Conservation (phyloP, 73 alveolate species). For the Loxodes magnus region DNA sequence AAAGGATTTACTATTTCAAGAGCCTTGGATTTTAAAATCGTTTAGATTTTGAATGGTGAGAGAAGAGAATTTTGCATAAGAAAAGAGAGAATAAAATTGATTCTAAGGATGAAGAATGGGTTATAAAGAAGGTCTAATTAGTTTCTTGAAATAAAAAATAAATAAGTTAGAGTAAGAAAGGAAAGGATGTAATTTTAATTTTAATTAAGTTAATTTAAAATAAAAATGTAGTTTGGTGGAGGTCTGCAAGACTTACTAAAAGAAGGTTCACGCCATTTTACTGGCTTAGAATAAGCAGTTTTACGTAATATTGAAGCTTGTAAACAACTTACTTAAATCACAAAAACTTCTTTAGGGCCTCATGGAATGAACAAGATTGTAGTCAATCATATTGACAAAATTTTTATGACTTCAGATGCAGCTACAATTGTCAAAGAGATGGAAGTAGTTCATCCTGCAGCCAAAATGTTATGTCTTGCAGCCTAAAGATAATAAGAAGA, state of each 20-base stretch:
- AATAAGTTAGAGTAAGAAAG: no score
- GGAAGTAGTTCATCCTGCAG: conserved; percentile 99
- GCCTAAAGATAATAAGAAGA: conserved; percentile 89
- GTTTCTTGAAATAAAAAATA: no score
- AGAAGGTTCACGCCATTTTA: conserved; percentile 80
- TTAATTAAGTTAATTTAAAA: no score
- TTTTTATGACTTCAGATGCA: conserved; percentile 93
- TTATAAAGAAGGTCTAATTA: no score
- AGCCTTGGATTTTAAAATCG: no score
- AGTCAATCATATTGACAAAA: conserved; percentile 85
- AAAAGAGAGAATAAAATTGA: no score
- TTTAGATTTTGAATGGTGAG: no score
- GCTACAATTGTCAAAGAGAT: conserved; percentile 76
- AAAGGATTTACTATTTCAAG: no score
- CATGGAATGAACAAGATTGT: conserved; percentile 93
- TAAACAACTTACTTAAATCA: conserved; percentile 87
- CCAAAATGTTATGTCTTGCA: conserved; percentile 87
- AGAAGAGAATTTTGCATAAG: no score
- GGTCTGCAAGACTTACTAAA: conserved; percentile 8
- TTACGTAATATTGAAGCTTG: conserved; percentile 93
- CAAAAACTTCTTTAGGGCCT: conserved; percentile 96
- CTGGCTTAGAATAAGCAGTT: conserved; percentile 93
- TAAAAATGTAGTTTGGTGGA: no score
- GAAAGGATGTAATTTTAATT: no score
- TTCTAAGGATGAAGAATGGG: no score